Evolutionary conservation across 805 yeast genomes (phyloP).

Genomic region (Ogataea angusta): DNA sequence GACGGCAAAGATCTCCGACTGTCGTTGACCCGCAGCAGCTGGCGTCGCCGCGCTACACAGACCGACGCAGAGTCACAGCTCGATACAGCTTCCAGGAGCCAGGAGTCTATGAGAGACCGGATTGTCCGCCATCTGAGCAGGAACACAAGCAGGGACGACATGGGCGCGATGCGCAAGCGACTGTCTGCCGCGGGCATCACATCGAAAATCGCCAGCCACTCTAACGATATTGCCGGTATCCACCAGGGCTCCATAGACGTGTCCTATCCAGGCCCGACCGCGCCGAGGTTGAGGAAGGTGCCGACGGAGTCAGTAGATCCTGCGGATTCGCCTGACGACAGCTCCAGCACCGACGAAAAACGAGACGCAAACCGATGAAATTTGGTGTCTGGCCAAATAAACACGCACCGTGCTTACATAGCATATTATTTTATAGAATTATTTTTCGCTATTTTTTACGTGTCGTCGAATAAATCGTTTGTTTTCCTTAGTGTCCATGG

Average conservation of each 20-base stretch:
- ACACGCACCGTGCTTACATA: conserved; percentile 1
- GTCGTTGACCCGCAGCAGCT: conserved; percentile 24
- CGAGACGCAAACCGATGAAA: neutral
- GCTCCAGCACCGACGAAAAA: conserved; percentile 5
- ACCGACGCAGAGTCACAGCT: conserved; percentile 25
- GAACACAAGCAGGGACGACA: conserved; percentile 31
- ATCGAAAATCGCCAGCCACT: conserved; percentile 38
- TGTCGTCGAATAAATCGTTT: conserved; percentile 5
- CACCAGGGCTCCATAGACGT: conserved; percentile 24
- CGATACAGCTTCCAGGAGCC: neutral
- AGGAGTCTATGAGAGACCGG: conserved; percentile 9
- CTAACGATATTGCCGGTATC: conserved; percentile 47
- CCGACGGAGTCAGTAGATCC: neutral
- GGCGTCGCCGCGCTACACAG: conserved; percentile 9
- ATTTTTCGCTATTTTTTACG: conserved; percentile 9
- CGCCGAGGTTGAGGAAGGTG: neutral
- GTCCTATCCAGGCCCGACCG: conserved; percentile 1
- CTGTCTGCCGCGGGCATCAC: conserved; percentile 39
- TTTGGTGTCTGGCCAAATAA: neutral
- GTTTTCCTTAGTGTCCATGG: conserved; percentile 7
- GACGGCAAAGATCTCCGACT: conserved; percentile 9
- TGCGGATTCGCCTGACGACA: neutral
- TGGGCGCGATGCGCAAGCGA: conserved; percentile 31
- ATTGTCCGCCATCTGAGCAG: conserved; percentile 29
- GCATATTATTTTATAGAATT: neutral